Percentiles rank a stretch among this genome's conserved stretches.
These are phyloP conservation scores for Pleurozium schreberi DNA, from an alignment of 225 moss, liverwort and hornwort genomes.

Conservation along the genomic window DNA sequence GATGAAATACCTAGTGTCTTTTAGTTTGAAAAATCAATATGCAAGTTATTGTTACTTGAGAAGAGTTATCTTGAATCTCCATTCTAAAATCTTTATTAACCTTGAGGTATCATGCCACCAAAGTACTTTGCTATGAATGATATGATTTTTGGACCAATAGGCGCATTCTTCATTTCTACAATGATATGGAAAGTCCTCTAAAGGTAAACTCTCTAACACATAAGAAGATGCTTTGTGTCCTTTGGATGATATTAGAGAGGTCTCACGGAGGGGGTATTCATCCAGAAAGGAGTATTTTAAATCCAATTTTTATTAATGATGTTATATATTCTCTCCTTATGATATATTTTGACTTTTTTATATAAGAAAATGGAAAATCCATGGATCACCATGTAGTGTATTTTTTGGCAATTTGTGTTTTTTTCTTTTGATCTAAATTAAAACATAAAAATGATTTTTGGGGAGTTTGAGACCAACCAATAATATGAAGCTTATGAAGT, in stretches of 20 bases:
- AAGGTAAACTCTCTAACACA: fast-evolving
- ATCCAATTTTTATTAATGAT: background rate
- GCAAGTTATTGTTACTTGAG: background rate
- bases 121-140: background rate
- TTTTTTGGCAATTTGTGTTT: background rate
- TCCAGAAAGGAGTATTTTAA: background rate
- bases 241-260: background rate
- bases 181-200: background rate
- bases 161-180: background rate
- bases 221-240: fast-evolving
- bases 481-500: background rate
- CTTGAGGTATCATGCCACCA: background rate
- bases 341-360: background rate
- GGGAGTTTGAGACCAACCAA: too few relatives aligned
- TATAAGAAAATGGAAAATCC: background rate
- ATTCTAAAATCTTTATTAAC: background rate
- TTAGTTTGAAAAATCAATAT: background rate
- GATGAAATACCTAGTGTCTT: background rate
- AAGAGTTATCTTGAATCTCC: background rate
- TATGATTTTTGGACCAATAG: background rate
- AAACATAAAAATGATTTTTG: background rate
- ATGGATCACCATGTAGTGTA: background rate
- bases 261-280: background rate
- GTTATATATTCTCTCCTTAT: too few relatives aligned
- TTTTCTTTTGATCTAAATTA: fast-evolving